Base-by-base conservation (phyloP, 2,329 filamentous ascomycete genomes). In the Ascochyta clinopodiicola region DNA sequence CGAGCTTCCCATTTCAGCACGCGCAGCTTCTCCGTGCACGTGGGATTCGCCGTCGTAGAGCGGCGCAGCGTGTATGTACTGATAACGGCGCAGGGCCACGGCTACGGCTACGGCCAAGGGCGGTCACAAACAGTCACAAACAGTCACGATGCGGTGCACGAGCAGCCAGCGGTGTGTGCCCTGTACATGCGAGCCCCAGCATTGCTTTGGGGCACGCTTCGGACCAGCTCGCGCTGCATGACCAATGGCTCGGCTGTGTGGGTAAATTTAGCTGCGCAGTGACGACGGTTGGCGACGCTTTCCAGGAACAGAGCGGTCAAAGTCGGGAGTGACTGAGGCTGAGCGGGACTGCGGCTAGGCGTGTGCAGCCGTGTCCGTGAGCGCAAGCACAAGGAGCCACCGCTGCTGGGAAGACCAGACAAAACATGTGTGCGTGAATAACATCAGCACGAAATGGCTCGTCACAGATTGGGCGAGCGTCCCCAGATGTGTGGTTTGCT, bases 251-350 rank as follows among this genome's bases (percentile, higher is more conserved):
- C 47, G 49, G 57, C 51, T 57, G 45, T 49, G 55, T 59, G 57
- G 56, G 59, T 71, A 71, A 69, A 64, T 68, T 69, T 71, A 70
- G 68, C 53, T 60, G 57, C 54, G 42, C 51, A 42, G 52, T 56
- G 45, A 45, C 56, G 53, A 46, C 51, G 42, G 36, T 37, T 56
- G 60, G 69, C 71, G 68, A 71, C 58, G 66, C 55, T 72, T 64
- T 68, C 70, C 70, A 70, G 63, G 60, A 54, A 63, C 62, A 61
- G 57, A 57, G 68, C 72, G 71, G 69, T 69, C 71, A 72, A 69
- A 68, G 56, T 67, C 72, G 71, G 72, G 62, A 66, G 45, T 10
- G 31, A 53, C 24, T 63, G 61, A 68, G 69, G 68, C 70, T 69
- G 66, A 60, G 50, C 27, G 54, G 52, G 31, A 35, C 45, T 49